Evolutionary conservation across 148 eudicot species (phyloP).

Genomic region (Fagopyrum homotropicum): DNA sequence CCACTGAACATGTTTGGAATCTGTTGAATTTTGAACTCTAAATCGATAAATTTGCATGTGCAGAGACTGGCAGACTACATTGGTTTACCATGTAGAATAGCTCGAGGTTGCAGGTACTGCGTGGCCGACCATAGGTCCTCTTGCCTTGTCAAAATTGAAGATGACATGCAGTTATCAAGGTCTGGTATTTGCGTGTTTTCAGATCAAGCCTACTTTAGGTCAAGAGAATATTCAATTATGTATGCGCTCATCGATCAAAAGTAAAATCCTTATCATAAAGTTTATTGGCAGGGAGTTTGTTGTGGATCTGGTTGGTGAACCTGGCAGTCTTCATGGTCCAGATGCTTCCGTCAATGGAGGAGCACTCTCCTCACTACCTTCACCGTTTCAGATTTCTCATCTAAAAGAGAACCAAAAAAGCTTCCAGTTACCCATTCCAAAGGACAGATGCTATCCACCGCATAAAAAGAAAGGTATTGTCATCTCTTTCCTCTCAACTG

Average conservation of each 20-base stretch:
- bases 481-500: not conserved
- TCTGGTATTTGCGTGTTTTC: constrained; percentile 13
- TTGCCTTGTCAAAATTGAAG: constrained; percentile 76
- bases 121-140: constrained; percentile 74
- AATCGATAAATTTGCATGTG: constrained; percentile 9
- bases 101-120: constrained; percentile 93
- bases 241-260: not conserved
- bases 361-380: constrained; percentile 52
- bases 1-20: not conserved
- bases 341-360: constrained; percentile 81
- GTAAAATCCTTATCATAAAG: not conserved
- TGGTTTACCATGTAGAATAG: constrained; percentile 95
- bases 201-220: not conserved
- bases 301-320: constrained; percentile 86
- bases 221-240: not conserved
- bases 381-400: constrained; percentile 68
- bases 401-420: constrained; percentile 26
- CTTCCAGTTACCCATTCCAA: not conserved
- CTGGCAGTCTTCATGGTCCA: constrained; percentile 69
- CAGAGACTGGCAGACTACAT: constrained; percentile 87
- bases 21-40: not conserved
- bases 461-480: not conserved
- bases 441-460: not conserved
- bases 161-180: constrained; percentile 68
- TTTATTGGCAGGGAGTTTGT: constrained; percentile 67